phyloP scores from a whole-genome alignment of 2,329 filamentous ascomycete genomes.

The Microcera coccophila region DNA sequence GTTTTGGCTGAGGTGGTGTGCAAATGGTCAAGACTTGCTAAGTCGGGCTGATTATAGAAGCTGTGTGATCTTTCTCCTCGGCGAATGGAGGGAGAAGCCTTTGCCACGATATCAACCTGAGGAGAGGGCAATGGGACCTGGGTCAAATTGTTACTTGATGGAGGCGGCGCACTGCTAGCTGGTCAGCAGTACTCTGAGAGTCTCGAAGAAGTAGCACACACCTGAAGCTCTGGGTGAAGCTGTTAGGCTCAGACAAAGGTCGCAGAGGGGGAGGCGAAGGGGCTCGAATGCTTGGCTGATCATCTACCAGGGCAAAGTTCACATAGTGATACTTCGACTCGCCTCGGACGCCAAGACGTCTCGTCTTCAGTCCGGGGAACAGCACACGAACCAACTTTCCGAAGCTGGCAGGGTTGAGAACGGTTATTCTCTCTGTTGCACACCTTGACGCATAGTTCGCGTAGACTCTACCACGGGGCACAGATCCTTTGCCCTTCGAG shows the following conservation, averaged over 20 bases:
- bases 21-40: conserved; percentile 55
- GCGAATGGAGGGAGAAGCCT: conserved; percentile 7
- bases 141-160: conserved; percentile 26
- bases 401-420: conserved; percentile 94
- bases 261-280: conserved; percentile 44
- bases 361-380: conserved; percentile 90
- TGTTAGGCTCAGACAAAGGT: conserved; percentile 46
- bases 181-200: conserved; percentile 16
- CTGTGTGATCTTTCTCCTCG: conserved; percentile 36
- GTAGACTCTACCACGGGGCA: conserved; percentile 89
- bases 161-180: conserved; percentile 33
- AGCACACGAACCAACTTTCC: conserved; percentile 95
- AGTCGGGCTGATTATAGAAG: conserved; percentile 57
- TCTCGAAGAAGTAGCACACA: conserved; percentile 30
- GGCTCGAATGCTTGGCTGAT: conserved; percentile 47
- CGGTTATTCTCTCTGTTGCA: conserved; percentile 87
- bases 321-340: conserved; percentile 98
- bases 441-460: conserved; percentile 92
- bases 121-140: conserved; percentile 30
- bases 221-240: conserved; percentile 49
- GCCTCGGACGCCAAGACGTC: conserved; percentile 84
- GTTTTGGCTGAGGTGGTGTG: conserved; percentile 57
- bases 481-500: conserved; percentile 73
- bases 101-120: conserved; percentile 21
- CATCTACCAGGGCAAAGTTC: conserved; percentile 59